A percentile compares a stretch with the other conserved stretches of the same genome.
Conservation (phyloP, 345 rosid species). For the Eutrema yunnanense region DNA sequence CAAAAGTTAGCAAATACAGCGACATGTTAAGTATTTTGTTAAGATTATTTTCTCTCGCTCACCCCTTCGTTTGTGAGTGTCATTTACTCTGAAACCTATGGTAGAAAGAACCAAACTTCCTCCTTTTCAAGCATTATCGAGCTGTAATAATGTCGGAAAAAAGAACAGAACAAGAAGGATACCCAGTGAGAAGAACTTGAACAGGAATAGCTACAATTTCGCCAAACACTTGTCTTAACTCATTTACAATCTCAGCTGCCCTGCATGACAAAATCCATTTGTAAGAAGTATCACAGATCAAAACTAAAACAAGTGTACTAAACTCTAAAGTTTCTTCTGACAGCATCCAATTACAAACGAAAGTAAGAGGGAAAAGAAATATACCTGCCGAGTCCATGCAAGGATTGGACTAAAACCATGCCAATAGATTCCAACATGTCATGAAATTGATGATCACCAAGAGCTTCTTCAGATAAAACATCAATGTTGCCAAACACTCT, state of each 20-base stretch:
- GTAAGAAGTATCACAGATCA: not conserved
- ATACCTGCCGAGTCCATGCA: conserved; percentile 60
- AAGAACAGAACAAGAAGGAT: conserved; percentile 12
- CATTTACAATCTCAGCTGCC: conserved; percentile 48
- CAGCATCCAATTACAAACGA: not conserved
- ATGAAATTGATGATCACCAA: conserved; percentile 26
- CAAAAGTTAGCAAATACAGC: not conserved
- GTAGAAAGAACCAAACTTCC: not conserved
- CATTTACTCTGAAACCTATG: no score
- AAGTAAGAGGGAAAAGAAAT: not conserved
- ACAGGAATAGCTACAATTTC: conserved; percentile 54
- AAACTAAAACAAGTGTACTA: conserved; percentile 1
- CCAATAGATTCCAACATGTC: conserved; percentile 66
- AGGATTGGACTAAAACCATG: conserved; percentile 79
- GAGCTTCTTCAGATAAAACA: conserved; percentile 8
- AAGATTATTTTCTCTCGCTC: not conserved
- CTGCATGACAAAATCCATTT: conserved; percentile 38
- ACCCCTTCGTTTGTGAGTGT: no score
- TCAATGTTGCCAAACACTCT: conserved; percentile 17
- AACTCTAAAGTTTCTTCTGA: not conserved
- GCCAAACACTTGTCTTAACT: conserved; percentile 46
- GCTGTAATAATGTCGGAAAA: not conserved
- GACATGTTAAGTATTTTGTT: not conserved
- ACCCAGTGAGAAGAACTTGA: conserved; percentile 70
- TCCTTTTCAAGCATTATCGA: not conserved